Evolutionary conservation across 805 yeast species (phyloP).

Genomic region (Spathaspora hagerdaliae): DNA sequence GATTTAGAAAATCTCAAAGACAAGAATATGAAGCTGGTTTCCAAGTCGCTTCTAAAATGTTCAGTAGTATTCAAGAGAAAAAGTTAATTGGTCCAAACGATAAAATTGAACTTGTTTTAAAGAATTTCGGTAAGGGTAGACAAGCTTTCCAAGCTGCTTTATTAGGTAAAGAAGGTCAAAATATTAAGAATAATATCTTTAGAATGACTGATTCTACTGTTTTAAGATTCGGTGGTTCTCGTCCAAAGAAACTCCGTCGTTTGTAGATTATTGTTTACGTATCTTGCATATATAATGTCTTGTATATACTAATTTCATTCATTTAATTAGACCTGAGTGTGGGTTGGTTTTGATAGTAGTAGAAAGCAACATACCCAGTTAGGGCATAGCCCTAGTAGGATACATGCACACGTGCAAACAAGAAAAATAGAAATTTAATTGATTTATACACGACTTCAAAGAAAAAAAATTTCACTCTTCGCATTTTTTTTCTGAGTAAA

Average conservation of each 20-base stretch:
- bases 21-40: slow-evolving; percentile 92
- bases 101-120: slow-evolving; percentile 71
- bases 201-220: slow-evolving; percentile 76
- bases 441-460: no score
- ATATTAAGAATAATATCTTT: slow-evolving; percentile 60
- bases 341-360: no score
- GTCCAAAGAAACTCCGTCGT: slow-evolving; percentile 80
- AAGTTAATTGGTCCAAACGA: slow-evolving; percentile 47
- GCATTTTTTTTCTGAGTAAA: no score
- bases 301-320: slow-evolving; percentile 2
- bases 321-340: no score
- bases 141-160: slow-evolving; percentile 81
- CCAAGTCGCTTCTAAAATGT: slow-evolving; percentile 74
- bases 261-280: slow-evolving; percentile 30
- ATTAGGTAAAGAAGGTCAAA: slow-evolving; percentile 82
- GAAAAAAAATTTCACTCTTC: no score
- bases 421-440: no score
- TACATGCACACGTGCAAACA: no score
- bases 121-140: slow-evolving; percentile 86
- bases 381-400: no score
- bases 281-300: slow-evolving; percentile 1
- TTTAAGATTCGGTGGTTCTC: slow-evolving; percentile 88
- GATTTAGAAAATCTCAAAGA: slow-evolving; percentile 85
- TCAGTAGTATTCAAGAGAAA: slow-evolving; percentile 64
- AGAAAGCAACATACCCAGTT: no score